Conservation (phyloP, 495 filamentous ascomycete species). For the Tuber calosporum region DNA sequence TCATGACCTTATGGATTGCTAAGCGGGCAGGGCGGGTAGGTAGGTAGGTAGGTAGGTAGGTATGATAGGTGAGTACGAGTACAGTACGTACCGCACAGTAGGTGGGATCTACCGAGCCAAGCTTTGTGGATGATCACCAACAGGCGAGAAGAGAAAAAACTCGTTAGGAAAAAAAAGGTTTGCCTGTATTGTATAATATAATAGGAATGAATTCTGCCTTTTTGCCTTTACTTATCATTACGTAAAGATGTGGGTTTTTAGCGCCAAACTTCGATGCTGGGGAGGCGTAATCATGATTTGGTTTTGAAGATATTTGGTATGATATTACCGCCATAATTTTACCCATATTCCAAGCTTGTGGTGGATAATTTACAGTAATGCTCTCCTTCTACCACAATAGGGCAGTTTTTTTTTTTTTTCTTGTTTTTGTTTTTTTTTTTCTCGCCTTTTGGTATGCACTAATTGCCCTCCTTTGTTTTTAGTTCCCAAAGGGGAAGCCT, state of each 20-base stretch:
- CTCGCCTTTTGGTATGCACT: neutral
- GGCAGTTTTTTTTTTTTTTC: too few relatives aligned
- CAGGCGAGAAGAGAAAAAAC: neutral
- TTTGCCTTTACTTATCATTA: neutral
- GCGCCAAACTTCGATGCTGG: neutral
- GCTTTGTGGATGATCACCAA: neutral
- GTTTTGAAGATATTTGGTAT: neutral
- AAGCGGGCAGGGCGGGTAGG: neutral
- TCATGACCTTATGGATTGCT: neutral
- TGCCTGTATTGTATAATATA: neutral
- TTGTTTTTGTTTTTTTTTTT: too few relatives aligned
- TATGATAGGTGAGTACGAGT: too few relatives aligned
- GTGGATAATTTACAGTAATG: neutral
- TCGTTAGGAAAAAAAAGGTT: neutral
- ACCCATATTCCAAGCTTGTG: neutral
- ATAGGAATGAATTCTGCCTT: neutral
- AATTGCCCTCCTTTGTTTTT: neutral
- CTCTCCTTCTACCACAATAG: neutral
- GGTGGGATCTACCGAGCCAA: neutral
- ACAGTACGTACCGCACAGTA: too few relatives aligned
- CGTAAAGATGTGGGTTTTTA: neutral
- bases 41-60: too few relatives aligned
- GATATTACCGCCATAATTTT: neutral
- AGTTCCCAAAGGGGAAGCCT: neutral
- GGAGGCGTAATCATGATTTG: neutral